A percentile compares a stretch with the other conserved stretches of the same genome.
Evolutionary conservation across 345 rosid species (phyloP).

Genomic region (Bretschneidera sinensis): DNA sequence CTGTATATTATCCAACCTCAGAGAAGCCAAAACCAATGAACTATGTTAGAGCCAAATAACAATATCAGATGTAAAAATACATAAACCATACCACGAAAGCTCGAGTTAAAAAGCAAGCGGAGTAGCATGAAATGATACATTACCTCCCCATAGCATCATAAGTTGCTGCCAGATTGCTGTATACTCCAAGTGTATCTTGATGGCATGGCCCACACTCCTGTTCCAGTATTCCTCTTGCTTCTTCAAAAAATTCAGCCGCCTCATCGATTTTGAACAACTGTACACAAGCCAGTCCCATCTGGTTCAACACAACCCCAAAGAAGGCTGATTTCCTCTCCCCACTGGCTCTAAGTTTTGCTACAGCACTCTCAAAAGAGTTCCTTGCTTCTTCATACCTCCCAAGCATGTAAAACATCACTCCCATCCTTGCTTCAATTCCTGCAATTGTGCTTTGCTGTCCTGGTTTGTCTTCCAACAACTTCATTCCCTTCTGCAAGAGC

Average conservation of each 20-base stretch:
- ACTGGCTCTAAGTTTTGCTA: slow-evolving; percentile 72
- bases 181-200: slow-evolving; percentile 94
- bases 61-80: background rate
- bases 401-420: slow-evolving; percentile 90
- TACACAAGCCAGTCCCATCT: slow-evolving; percentile 99
- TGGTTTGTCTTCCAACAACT: slow-evolving; percentile 89
- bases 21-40: no score
- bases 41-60: background rate
- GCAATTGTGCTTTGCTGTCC: slow-evolving; percentile 98
- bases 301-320: slow-evolving; percentile 95
- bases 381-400: slow-evolving; percentile 92
- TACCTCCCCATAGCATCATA: slow-evolving; percentile 99
- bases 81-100: background rate
- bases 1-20: no score
- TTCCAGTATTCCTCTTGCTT: slow-evolving; percentile 82
- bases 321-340: slow-evolving; percentile 96
- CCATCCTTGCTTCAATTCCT: slow-evolving; percentile 97
- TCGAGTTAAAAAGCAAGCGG: slow-evolving; percentile 1
- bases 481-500: slow-evolving; percentile 89
- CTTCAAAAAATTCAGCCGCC: slow-evolving; percentile 91
- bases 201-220: slow-evolving; percentile 93
- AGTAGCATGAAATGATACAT: background rate
- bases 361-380: slow-evolving; percentile 77
- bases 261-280: slow-evolving; percentile 96
- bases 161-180: slow-evolving; percentile 97